Base-by-base conservation (phyloP, 1,139 yeast species). In the Sugiyamaella neomexicana region DNA sequence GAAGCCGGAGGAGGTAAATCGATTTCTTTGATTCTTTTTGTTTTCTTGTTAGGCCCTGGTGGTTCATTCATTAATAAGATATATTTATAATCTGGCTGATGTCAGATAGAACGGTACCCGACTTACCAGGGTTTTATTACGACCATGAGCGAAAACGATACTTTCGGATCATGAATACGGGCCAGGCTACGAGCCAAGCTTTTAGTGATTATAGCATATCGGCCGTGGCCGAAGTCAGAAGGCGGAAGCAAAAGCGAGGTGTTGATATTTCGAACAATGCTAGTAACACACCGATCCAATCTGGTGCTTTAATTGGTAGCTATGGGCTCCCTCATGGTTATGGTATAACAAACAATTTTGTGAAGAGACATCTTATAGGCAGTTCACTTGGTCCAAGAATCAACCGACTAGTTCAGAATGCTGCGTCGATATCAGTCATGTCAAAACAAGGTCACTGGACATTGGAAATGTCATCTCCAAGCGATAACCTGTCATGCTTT, bases 101-200 rank as follows among this genome's bases (percentile, higher is more conserved):
- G 37, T 42, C 31, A 20, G 25, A 5, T 2, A 42, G 23, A 16
- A 23, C 17, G 32, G 15, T 27, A 5, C 50, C 54, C 12, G 59
- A 58, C 42, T 51, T 61, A 25, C 63, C 63, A 15, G 64, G 63
- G 37, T 61, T 57, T 43, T 61, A 58, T 45, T 61, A 56, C 43
- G 64, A 61, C 38, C 53, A 50, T 16, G 60, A 55, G 42, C 45
- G 61, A 42, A 40, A 54, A 47, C 43, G 62, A 36, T 57, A 61
- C 50, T 55, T 57, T 43, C 50, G 61, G 23, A 52, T 60, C 17
- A 46, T 56, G 13, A 48, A 52, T 27, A 54, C 60, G 3, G 60
- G 59, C 27, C 48, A 48, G 29, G 58, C 60, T 2, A 46, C 58
- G n/a, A 50, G 50, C 25, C 40, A 29, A 12, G 49, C 49, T 12